Evolutionary conservation across 257 asterid genomes (phyloP).

Genomic region (Solanum virginianum): DNA sequence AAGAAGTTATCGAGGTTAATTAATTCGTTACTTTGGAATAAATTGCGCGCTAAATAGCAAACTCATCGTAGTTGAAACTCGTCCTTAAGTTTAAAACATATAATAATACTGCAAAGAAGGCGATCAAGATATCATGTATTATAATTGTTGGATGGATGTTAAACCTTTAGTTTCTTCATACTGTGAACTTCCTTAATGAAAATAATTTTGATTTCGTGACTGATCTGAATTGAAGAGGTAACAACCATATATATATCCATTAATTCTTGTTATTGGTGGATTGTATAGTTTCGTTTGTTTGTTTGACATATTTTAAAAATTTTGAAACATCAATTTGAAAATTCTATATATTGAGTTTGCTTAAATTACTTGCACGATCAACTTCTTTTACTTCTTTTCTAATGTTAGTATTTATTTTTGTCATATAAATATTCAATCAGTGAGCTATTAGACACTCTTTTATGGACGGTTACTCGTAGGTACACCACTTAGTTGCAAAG

Average conservation of each 20-base stretch:
- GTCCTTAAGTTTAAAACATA: neutral
- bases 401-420: neutral
- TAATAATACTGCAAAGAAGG: neutral
- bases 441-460: neutral
- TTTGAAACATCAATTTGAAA: neutral
- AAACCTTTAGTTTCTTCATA: neutral
- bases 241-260: neutral
- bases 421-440: neutral
- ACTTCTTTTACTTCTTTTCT: neutral
- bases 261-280: neutral
- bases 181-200: neutral
- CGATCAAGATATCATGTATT: neutral
- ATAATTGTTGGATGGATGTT: too few relatives aligned
- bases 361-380: too few relatives aligned
- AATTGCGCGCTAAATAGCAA: neutral
- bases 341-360: neutral
- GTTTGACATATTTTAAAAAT: neutral
- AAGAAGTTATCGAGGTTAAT: neutral
- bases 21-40: neutral
- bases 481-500: neutral
- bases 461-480: neutral
- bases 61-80: neutral
- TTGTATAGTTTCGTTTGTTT: neutral
- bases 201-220: fast-evolving
- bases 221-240: neutral